phyloP scores from a whole-genome alignment of 305 asterid species.

The Fraxinus dipetala region DNA sequence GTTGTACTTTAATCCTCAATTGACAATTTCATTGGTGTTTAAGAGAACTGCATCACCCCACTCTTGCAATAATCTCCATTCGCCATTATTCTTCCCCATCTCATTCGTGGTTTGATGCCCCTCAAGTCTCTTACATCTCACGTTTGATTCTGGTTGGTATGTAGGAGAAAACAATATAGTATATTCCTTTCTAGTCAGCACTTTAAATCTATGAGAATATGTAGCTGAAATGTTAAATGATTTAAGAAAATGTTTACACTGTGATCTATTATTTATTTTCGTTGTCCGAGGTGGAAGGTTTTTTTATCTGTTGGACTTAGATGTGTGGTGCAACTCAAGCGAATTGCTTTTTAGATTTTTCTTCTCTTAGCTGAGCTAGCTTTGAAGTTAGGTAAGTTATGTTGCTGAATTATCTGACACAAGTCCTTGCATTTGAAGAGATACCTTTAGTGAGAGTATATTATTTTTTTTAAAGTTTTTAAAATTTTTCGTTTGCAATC shows the following conservation, averaged over 20 bases:
- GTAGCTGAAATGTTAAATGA: background rate
- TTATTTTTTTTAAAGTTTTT: background rate
- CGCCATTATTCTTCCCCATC: background rate
- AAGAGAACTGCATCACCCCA: background rate
- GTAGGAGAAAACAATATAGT: background rate
- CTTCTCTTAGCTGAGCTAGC: slow-evolving; percentile 3
- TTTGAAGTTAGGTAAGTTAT: slow-evolving; percentile 11
- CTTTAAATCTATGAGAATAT: background rate
- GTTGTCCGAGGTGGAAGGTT: background rate
- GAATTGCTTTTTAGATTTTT: slow-evolving; percentile 7
- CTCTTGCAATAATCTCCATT: background rate
- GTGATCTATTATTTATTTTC: background rate
- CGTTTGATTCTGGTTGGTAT: background rate
- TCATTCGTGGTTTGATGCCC: background rate
- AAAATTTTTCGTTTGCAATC: slow-evolving; percentile 8
- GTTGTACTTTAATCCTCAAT: background rate
- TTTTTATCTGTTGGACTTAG: background rate
- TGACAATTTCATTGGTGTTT: background rate
- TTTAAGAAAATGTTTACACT: background rate
- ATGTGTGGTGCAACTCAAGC: background rate
- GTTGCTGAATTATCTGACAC: slow-evolving; percentile 6
- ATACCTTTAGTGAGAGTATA: slow-evolving; percentile 8
- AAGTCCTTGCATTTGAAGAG: slow-evolving; percentile 5
- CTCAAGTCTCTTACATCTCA: background rate
- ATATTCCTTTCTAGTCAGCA: background rate